Percentiles rank a stretch among this genome's conserved stretches.
Evolutionary conservation across 768 basidiomycete genomes (phyloP).

Genomic region (Inosperma sp.): DNA sequence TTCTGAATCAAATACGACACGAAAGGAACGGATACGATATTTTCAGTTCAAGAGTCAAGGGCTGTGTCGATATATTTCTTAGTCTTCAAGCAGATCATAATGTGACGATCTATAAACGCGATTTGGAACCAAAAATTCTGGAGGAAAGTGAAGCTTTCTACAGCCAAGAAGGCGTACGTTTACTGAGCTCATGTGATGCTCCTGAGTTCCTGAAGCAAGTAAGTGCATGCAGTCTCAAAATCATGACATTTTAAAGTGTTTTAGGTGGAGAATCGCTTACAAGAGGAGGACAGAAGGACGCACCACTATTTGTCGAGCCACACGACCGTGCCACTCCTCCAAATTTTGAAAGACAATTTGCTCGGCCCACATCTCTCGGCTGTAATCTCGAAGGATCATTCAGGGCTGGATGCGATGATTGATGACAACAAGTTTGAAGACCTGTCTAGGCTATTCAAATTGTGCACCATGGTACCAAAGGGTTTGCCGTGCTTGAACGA

Average conservation of each 20-base stretch:
- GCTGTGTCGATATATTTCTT: conserved; percentile 80
- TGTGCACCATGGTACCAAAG: conserved; percentile 62
- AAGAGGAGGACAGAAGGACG: conserved; percentile 78
- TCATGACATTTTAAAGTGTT: conserved; percentile 15
- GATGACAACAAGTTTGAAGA: conserved; percentile 75
- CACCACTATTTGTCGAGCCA: conserved; percentile 81
- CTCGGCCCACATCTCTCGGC: conserved; percentile 71
- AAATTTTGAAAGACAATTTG: conserved; percentile 73
- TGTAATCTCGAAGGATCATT: conserved; percentile 73
- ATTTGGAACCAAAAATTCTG: conserved; percentile 81
- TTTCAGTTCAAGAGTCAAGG: conserved; percentile 86
- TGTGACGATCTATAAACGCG: conserved; percentile 71
- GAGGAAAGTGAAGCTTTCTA: conserved; percentile 79
- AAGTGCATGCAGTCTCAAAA: conserved; percentile 24
- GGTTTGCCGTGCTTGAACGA: conserved; percentile 64
- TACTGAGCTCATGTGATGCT: conserved; percentile 73
- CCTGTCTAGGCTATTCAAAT: conserved; percentile 70
- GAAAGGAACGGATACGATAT: conserved; percentile 91
- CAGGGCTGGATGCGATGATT: conserved; percentile 85
- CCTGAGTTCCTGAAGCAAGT: conserved; percentile 79
- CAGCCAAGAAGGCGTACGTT: conserved; percentile 59
- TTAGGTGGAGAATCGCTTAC: conserved; percentile 76
- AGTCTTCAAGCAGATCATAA: conserved; percentile 52
- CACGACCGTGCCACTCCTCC: conserved; percentile 62
- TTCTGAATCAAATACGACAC: conserved; percentile 81